Evolutionary conservation across 768 basidiomycete genomes (phyloP).

Genomic region (Pleurotus sapidus): DNA sequence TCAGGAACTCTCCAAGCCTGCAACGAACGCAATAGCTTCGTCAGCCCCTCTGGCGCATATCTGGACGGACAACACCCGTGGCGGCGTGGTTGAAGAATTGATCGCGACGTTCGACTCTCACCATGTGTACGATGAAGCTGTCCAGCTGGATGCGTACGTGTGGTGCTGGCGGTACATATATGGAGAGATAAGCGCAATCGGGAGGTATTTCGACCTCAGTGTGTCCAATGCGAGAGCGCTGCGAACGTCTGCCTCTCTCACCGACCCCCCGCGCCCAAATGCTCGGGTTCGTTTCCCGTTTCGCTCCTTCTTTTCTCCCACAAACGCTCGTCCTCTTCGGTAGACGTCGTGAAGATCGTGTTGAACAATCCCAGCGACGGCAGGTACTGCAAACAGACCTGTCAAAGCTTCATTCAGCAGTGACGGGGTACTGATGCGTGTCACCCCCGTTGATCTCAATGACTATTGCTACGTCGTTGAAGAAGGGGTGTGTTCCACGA

Average conservation of each 20-base stretch:
- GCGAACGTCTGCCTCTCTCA: not conserved
- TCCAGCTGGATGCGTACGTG: slow-evolving; percentile 31
- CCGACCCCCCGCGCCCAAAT: not conserved
- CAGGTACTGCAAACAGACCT: slow-evolving; percentile 20
- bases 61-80: no score
- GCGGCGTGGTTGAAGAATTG: no score
- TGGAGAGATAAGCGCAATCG: slow-evolving; percentile 32
- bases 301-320: not conserved
- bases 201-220: slow-evolving; percentile 37
- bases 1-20: no score
- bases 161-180: slow-evolving; percentile 28
- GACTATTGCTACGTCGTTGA: no score
- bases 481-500: slow-evolving; percentile 16
- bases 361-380: not conserved
- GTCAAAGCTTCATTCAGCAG: slow-evolving; percentile 25
- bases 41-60: no score
- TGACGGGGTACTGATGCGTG: slow-evolving; percentile 45
- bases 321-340: not conserved
- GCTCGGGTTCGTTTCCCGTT: no score
- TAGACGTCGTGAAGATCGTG: not conserved
- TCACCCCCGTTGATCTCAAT: slow-evolving; percentile 42
- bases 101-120: no score
- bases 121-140: slow-evolving; percentile 28
- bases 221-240: slow-evolving; percentile 31
- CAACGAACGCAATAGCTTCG: no score